phyloP scores from a whole-genome alignment of 2,329 filamentous ascomycete genomes.

The Colletotrichum siamense region DNA sequence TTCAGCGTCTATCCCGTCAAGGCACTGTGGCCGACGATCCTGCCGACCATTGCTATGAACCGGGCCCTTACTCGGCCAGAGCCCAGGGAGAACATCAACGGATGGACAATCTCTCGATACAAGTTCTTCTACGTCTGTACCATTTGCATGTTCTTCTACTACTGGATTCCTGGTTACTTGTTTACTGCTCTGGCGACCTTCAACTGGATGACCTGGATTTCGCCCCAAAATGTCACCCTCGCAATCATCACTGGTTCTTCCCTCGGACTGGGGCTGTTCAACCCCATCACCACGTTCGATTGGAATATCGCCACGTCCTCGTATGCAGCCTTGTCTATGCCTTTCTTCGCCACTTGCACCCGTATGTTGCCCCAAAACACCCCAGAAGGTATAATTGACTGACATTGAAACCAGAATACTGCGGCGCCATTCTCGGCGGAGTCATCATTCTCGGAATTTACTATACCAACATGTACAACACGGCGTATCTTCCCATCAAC shows the following conservation, averaged over 20 bases:
- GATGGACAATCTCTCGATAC: constrained; percentile 50
- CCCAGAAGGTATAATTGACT: neutral
- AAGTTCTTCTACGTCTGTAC: constrained; percentile 46
- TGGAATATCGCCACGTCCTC: constrained; percentile 49
- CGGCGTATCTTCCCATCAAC: constrained; percentile 54
- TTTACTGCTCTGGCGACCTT: constrained; percentile 49
- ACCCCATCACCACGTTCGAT: constrained; percentile 56
- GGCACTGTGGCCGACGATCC: constrained; percentile 36
- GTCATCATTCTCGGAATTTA: constrained; percentile 46
- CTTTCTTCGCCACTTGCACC: constrained; percentile 46
- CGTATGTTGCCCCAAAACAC: neutral
- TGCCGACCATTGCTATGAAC: constrained; percentile 40
- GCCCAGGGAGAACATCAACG: constrained; percentile 41
- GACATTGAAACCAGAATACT: constrained; percentile 26
- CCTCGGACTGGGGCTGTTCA: constrained; percentile 47
- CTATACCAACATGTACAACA: constrained; percentile 47
- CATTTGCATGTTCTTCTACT: constrained; percentile 48
- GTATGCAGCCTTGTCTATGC: constrained; percentile 40
- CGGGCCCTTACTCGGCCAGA: constrained; percentile 37
- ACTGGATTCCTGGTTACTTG: constrained; percentile 53
- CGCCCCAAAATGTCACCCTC: constrained; percentile 47
- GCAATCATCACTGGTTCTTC: constrained; percentile 48
- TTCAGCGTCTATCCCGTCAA: constrained; percentile 41
- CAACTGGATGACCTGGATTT: constrained; percentile 58
- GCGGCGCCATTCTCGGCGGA: constrained; percentile 37